A percentile compares a stretch with the other conserved stretches of the same genome.
Evolutionary conservation across 2,329 filamentous ascomycete genomes (phyloP).

Genomic region (Fusarium poae): DNA sequence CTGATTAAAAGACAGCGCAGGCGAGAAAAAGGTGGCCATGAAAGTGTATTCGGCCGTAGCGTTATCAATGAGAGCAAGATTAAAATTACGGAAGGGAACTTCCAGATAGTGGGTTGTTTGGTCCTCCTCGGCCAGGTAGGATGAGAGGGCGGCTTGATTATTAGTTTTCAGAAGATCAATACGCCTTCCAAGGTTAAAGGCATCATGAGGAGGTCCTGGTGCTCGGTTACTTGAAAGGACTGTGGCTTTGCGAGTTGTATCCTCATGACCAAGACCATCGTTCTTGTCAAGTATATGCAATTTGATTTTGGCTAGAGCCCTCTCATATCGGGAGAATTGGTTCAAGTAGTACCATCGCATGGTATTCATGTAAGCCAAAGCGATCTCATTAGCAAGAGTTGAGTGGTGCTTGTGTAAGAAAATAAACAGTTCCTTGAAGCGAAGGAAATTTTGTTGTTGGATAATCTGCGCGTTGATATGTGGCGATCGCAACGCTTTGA

Average conservation of each 20-base stretch:
- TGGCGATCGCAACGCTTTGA: slow-evolving; percentile 92
- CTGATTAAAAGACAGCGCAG: slow-evolving; percentile 78
- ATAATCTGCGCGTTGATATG: slow-evolving; percentile 98
- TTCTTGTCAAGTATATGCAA: slow-evolving; percentile 85
- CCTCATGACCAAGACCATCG: slow-evolving; percentile 85
- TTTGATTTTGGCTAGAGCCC: slow-evolving; percentile 85
- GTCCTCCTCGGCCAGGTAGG: slow-evolving; percentile 92
- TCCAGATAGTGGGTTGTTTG: slow-evolving; percentile 88
- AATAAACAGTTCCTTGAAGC: slow-evolving; percentile 87
- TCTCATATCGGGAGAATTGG: slow-evolving; percentile 89
- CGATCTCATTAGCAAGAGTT: slow-evolving; percentile 88
- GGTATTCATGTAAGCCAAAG: slow-evolving; percentile 94
- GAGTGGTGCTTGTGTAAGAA: slow-evolving; percentile 88
- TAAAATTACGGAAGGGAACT: slow-evolving; percentile 92
- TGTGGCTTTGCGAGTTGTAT: slow-evolving; percentile 73
- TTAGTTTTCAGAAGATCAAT: slow-evolving; percentile 83
- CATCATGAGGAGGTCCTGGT: slow-evolving; percentile 77
- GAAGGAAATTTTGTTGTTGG: slow-evolving; percentile 90
- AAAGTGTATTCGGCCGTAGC: slow-evolving; percentile 96
- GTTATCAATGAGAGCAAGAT: slow-evolving; percentile 93
- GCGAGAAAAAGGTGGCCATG: slow-evolving; percentile 88
- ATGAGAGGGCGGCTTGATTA: slow-evolving; percentile 82
- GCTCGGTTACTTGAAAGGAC: slow-evolving; percentile 63
- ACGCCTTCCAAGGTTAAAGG: slow-evolving; percentile 88
- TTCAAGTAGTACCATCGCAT: slow-evolving; percentile 99